Evolutionary conservation across 2,329 filamentous ascomycete genomes (phyloP).

Genomic region (Daldinia eschscholtzii): DNA sequence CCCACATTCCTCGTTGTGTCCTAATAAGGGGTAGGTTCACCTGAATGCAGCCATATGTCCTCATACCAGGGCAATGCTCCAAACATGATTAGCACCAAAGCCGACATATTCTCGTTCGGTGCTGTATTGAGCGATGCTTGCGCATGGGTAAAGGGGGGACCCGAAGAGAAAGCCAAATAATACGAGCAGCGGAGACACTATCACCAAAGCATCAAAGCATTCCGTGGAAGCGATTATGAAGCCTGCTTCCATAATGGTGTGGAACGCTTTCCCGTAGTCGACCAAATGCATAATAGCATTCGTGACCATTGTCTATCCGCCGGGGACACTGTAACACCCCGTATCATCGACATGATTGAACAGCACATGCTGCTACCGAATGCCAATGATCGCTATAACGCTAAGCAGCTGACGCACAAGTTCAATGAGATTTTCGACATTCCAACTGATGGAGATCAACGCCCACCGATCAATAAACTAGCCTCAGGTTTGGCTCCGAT

Average conservation of each 20-base stretch:
- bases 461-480: not conserved
- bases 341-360: constrained; percentile 35
- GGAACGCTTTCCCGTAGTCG: not conserved
- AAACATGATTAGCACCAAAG: constrained; percentile 28
- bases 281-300: constrained; percentile 34
- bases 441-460: not conserved
- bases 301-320: constrained; percentile 22
- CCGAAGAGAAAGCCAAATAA: constrained; percentile 24
- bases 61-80: constrained; percentile 21
- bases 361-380: constrained; percentile 35
- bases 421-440: constrained; percentile 9
- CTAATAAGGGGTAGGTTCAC: constrained; percentile 8
- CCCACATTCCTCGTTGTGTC: not conserved
- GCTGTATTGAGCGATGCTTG: constrained; percentile 37
- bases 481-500: not conserved
- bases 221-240: constrained; percentile 2
- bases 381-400: constrained; percentile 23
- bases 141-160: constrained; percentile 37
- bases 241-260: not conserved
- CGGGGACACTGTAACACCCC: constrained; percentile 33
- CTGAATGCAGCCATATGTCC: constrained; percentile 33
- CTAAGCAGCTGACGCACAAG: not conserved
- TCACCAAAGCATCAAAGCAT: constrained; percentile 15
- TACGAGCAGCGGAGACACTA: constrained; percentile 18
- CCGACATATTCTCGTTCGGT: constrained; percentile 41